These are phyloP conservation scores for Bacidia gigantensis DNA, from an alignment of 495 filamentous ascomycete genomes.

Conservation along the genomic window DNA sequence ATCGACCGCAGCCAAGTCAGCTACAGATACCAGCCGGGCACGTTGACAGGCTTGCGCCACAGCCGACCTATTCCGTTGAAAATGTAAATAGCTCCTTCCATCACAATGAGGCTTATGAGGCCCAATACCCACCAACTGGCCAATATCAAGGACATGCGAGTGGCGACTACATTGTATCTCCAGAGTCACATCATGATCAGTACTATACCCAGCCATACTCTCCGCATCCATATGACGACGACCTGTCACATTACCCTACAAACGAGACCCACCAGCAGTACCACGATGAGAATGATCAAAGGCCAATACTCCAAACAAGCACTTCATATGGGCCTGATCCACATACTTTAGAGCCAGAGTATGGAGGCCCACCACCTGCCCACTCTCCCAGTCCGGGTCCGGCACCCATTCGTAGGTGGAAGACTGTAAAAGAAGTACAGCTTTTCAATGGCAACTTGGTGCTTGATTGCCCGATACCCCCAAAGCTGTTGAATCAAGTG, in stretches of 20 bases:
- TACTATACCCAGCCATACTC: constrained; percentile 77
- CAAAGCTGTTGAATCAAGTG: constrained; percentile 70
- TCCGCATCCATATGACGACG: constrained; percentile 32
- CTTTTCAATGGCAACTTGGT: constrained; percentile 95
- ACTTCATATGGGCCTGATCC: constrained; percentile 47
- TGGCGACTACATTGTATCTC: constrained; percentile 61
- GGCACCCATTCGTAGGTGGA: constrained; percentile 79
- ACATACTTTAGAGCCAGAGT: constrained; percentile 27
- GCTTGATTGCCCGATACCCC: constrained; percentile 90
- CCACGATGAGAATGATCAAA: constrained; percentile 42
- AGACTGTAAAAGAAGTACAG: constrained; percentile 96
- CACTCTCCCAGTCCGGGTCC: constrained; percentile 41
- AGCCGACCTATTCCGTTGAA: constrained; percentile 79
- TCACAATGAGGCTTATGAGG: constrained; percentile 51
- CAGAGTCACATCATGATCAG: constrained; percentile 71
- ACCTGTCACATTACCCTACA: constrained; percentile 40
- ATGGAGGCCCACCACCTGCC: constrained; percentile 22
- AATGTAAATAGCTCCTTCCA: constrained; percentile 58
- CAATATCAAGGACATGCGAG: constrained; percentile 31
- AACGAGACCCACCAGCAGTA: constrained; percentile 28
- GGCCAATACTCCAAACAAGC: constrained; percentile 46
- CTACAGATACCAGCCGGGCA: constrained; percentile 55
- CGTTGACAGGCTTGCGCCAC: constrained; percentile 52
- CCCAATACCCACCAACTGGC: constrained; percentile 29
- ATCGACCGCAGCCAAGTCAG: constrained; percentile 33